Evolutionary conservation across 768 basidiomycete genomes (phyloP), one percentile per base, ranked within the genome.

Genomic region (Suillus bovinus): DNA sequence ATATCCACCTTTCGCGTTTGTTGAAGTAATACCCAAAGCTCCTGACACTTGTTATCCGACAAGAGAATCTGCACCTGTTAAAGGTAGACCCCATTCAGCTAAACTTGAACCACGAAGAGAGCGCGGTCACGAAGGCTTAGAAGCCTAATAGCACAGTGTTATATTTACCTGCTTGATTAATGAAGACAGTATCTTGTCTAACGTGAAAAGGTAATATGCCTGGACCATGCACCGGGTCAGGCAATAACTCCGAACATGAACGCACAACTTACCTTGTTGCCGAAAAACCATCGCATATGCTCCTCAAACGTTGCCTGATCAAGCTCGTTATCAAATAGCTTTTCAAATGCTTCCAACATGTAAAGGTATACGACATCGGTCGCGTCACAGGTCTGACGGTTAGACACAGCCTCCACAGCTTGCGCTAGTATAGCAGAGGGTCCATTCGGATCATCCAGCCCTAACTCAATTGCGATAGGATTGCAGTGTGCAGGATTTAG

Each of bases 301-400:
- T 99, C 97, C 74, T 99, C 96, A 69, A 95, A 99, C 24, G 88
- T 86, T n/a, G 83, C 78, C 71, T 90, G 91, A 74, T 99, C 97
- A 63, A 99, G 81, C 71, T 99, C 96, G 64, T 85, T 89, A 69
- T 94, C 94, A 71, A 99, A 98, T 46, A 96, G 75, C 80, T 92
- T 93, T 76, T 99, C 96, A 73, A 93, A 94, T 11, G 93, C 90
- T 62, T 89, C 91, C 38, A 99, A 79, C 58, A 96, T 83, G 70
- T 96, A 94, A 78, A 87, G 80, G 77, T 99, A 99, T 63, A 93
- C 89, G 70, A 90, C 82, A 67, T 89, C 88, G 46, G 81, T 76
- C 31, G 80, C 79, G 44, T 81, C 79, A 36, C 74, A 74, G 36
- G 81, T 76, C 55, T 75, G 76, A 50, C 79, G 79, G 47, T 81